phyloP scores from a whole-genome alignment of 2,329 filamentous ascomycete species.

The Pseudocercospora pini-densiflorae region DNA sequence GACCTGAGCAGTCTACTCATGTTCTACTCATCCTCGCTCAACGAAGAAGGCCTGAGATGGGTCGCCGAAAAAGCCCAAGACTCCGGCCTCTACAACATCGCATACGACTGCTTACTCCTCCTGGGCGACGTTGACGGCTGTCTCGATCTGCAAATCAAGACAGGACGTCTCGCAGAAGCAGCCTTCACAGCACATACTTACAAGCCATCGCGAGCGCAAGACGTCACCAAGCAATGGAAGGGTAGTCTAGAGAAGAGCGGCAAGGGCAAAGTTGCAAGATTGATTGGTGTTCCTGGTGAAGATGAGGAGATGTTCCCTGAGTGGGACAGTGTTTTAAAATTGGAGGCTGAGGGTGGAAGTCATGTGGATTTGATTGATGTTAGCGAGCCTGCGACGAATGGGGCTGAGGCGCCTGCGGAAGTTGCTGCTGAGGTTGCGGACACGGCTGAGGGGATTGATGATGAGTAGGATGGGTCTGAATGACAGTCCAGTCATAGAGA shows the following conservation, averaged over 20 bases:
- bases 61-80: conserved; percentile 76
- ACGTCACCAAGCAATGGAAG: conserved; percentile 80
- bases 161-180: conserved; percentile 80
- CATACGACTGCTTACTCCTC: conserved; percentile 89
- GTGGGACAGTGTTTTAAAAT: conserved; percentile 86
- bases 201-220: conserved; percentile 75
- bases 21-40: conserved; percentile 83
- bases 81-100: conserved; percentile 84
- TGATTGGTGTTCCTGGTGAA: conserved; percentile 75
- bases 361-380: conserved; percentile 48
- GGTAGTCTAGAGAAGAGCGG: conserved; percentile 78
- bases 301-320: conserved; percentile 83
- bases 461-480: not conserved
- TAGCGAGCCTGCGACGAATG: conserved; percentile 30
- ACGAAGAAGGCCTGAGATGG: conserved; percentile 72
- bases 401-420: conserved; percentile 25
- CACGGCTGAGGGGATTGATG: conserved; percentile 9
- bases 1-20: conserved; percentile 89
- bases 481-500: not conserved
- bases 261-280: conserved; percentile 81
- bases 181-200: conserved; percentile 95
- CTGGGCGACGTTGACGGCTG: conserved; percentile 81
- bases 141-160: conserved; percentile 77
- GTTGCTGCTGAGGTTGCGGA: conserved; percentile 25
- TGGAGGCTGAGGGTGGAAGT: conserved; percentile 73